Conservation (phyloP, 176 grass and related monocot species). For the Sorghum bicolor region DNA sequence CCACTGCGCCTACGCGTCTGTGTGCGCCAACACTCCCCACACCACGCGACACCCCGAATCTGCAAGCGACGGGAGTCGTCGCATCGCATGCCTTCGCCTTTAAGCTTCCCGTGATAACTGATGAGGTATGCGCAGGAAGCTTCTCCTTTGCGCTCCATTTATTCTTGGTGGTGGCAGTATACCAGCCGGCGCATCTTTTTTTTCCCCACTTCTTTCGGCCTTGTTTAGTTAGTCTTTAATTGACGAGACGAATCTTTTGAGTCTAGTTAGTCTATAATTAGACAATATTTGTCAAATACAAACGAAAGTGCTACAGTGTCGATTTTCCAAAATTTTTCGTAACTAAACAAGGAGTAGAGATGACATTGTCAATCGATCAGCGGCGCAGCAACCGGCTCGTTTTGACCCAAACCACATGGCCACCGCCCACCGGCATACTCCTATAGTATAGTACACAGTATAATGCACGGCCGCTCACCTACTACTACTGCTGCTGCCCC, state of each 20-base stretch:
- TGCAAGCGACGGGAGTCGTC: conserved; percentile 11
- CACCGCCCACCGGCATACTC: background rate
- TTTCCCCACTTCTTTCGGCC: background rate
- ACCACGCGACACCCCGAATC: conserved; percentile 20
- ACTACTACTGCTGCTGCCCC: conserved; percentile 1
- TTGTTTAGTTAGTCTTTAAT: too few species aligned
- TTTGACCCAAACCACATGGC: conserved; percentile 39
- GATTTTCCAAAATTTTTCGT: too few species aligned
- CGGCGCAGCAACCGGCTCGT: background rate
- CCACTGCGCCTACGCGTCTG: background rate
- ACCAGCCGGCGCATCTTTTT: background rate
- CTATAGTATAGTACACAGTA: background rate
- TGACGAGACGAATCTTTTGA: too few species aligned
- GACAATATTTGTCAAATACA: too few species aligned
- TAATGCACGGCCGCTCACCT: conserved; percentile 27
- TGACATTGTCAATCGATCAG: conserved; percentile 26
- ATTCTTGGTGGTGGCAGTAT: background rate
- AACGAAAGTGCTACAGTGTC: too few species aligned
- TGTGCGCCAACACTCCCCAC: background rate
- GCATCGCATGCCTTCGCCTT: conserved; percentile 38
- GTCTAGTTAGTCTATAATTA: too few species aligned
- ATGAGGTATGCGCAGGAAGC: background rate
- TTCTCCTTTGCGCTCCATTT: background rate
- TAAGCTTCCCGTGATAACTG: conserved; percentile 32
- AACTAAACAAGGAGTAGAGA: too few species aligned